These are phyloP conservation scores for Larix kaempferi DNA, from an alignment of 75 land plant species.

Conservation along the genomic window DNA sequence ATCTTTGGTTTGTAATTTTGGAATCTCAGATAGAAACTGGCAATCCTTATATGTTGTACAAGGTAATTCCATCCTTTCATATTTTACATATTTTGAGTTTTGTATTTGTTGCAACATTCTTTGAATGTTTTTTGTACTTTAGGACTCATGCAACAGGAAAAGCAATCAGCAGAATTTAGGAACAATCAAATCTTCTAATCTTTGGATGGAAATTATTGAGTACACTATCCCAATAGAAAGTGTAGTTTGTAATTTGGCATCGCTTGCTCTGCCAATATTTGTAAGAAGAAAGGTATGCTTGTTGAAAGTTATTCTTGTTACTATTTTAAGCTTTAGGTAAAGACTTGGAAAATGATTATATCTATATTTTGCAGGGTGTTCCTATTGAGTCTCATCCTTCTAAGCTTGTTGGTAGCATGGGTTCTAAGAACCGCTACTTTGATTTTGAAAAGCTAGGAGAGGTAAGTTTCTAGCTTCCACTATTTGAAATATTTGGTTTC, in stretches of 20 bases:
- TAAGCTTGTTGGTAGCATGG: constrained; percentile 43
- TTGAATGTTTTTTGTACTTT: background rate
- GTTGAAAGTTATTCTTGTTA: background rate
- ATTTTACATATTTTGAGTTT: background rate
- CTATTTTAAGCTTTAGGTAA: background rate
- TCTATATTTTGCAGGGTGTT: constrained; percentile 21
- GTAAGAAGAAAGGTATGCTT: constrained; percentile 35
- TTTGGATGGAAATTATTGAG: constrained; percentile 47
- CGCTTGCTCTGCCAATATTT: constrained; percentile 39
- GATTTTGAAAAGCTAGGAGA: constrained; percentile 48
- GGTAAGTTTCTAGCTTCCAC: constrained; percentile 3
- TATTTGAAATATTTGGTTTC: background rate
- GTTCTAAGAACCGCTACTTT: constrained; percentile 33
- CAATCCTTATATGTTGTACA: constrained; percentile 41
- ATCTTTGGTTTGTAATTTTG: constrained; percentile 47
- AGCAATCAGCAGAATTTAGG: constrained; percentile 49
- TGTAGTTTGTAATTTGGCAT: constrained; percentile 53
- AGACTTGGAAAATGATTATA: background rate
- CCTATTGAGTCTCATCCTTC: constrained; percentile 46
- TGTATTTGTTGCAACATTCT: background rate
- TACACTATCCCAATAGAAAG: constrained; percentile 40
- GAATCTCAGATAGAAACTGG: constrained; percentile 50
- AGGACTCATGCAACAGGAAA: constrained; percentile 52
- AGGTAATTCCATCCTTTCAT: constrained; percentile 15
- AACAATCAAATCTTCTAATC: constrained; percentile 44